Percentiles rank a stretch among this genome's conserved stretches.
These are phyloP conservation scores for Ilex paraguariensis DNA, from an alignment of 305 asterid genomes.

Conservation along the genomic window DNA sequence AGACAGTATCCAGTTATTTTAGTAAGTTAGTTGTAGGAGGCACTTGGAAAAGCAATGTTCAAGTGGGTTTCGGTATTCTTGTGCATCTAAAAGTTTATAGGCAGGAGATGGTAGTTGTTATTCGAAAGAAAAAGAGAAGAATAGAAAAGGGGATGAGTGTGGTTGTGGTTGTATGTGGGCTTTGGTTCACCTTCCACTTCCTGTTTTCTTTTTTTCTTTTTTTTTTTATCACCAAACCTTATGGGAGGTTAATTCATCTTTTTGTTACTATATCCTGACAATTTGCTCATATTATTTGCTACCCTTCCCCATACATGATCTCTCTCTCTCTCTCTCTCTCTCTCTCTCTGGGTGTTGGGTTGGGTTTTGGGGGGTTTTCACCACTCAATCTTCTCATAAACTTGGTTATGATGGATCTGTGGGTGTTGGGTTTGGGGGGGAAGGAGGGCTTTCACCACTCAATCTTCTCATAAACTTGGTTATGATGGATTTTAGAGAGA, in stretches of 20 bases:
- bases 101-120: too few species aligned
- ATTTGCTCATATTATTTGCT: conserved; percentile 19
- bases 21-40: too few species aligned
- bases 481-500: conserved; percentile 5
- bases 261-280: conserved; percentile 13
- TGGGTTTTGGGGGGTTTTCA: too few species aligned
- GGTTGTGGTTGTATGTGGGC: conserved; percentile 58
- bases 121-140: conserved; percentile 1
- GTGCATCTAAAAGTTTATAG: too few species aligned
- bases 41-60: too few species aligned
- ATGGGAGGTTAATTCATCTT: conserved; percentile 17
- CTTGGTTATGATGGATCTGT: conserved; percentile 5
- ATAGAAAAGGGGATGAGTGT: conserved; percentile 26
- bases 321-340: neutral
- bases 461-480: conserved; percentile 13
- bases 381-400: conserved; percentile 10
- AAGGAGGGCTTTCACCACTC: neutral
- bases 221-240: conserved; percentile 22
- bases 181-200: conserved; percentile 74
- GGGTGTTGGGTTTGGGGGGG: neutral
- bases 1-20: too few species aligned
- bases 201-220: neutral
- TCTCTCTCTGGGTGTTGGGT: neutral
- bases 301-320: conserved; percentile 35
- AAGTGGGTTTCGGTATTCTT: too few species aligned